Conservation (phyloP, 352 stramenopile species). For the Peronospora belbahrii region DNA sequence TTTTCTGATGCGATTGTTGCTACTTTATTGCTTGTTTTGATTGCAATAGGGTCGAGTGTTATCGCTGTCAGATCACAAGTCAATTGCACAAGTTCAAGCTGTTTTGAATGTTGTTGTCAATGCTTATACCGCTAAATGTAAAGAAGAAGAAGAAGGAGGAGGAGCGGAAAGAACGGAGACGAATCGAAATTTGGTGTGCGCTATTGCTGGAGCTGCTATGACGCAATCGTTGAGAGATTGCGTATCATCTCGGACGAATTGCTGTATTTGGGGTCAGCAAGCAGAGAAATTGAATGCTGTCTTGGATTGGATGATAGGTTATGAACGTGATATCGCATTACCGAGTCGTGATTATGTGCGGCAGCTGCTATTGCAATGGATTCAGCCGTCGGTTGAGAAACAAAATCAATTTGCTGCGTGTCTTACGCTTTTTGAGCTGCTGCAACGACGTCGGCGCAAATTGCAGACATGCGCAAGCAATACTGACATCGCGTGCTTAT, state of each 20-base stretch:
- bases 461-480: background rate
- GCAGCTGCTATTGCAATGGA: conserved; percentile 29
- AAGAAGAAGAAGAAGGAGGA: background rate
- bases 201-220: conserved; percentile 33
- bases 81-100: conserved; percentile 42
- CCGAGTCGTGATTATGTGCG: conserved; percentile 19
- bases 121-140: conserved; percentile 17
- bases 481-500: background rate
- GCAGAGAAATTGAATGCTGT: conserved; percentile 42
- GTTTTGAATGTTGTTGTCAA: conserved; percentile 24
- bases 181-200: conserved; percentile 37
- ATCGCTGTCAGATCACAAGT: conserved; percentile 49
- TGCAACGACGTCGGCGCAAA: conserved; percentile 28
- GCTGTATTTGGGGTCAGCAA: conserved; percentile 43
- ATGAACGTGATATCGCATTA: conserved; percentile 2
- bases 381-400: conserved; percentile 29
- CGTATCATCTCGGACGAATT: conserved; percentile 37
- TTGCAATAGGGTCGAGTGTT: conserved; percentile 21
- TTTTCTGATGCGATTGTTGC: background rate
- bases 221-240: conserved; percentile 38
- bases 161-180: background rate
- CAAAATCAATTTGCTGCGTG: conserved; percentile 42
- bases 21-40: conserved; percentile 3
- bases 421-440: conserved; percentile 54
- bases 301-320: conserved; percentile 43